A percentile compares a stretch with the other conserved stretches of the same genome.
These are phyloP conservation scores for Phellinidium pouzarii DNA, from an alignment of 1,284 basidiomycete genomes.

Conservation along the genomic window DNA sequence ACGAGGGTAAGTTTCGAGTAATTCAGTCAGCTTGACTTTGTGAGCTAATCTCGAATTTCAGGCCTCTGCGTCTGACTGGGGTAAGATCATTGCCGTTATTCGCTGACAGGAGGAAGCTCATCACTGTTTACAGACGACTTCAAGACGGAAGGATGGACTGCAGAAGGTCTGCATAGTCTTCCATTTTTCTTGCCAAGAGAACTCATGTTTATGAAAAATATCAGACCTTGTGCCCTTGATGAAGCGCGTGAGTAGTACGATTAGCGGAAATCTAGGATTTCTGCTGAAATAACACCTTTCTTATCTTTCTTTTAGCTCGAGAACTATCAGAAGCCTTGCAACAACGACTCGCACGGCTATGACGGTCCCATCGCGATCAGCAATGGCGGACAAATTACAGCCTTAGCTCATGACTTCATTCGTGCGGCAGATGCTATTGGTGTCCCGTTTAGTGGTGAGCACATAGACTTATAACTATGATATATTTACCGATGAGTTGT, in stretches of 20 bases:
- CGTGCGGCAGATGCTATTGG: conserved; percentile 56
- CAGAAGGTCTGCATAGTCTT: conserved; percentile 40
- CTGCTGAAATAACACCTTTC: neutral
- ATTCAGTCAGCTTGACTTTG: conserved; percentile 4
- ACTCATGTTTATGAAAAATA: neutral
- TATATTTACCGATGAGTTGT: neutral
- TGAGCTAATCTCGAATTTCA: conserved; percentile 21
- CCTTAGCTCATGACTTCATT: conserved; percentile 64
- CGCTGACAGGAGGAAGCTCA: conserved; percentile 5
- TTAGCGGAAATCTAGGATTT: neutral
- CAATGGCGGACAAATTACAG: conserved; percentile 55
- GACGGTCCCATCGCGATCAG: conserved; percentile 67
- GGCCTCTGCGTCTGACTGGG: conserved; percentile 67
- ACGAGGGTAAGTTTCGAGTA: conserved; percentile 39
- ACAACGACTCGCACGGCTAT: conserved; percentile 56
- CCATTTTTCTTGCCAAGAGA: neutral
- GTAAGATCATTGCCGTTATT: conserved; percentile 28
- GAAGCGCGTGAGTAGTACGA: conserved; percentile 43
- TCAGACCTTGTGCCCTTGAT: conserved; percentile 62
- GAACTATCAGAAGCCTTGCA: conserved; percentile 66
- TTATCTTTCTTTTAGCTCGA: conserved; percentile 40
- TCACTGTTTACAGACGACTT: conserved; percentile 50
- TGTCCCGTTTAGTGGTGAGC: conserved; percentile 58
- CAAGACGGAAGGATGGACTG: conserved; percentile 63
- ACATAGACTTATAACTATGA: neutral